phyloP scores from a whole-genome alignment of 108 stramenopile genomes.

The Skeletonema grethae region DNA sequence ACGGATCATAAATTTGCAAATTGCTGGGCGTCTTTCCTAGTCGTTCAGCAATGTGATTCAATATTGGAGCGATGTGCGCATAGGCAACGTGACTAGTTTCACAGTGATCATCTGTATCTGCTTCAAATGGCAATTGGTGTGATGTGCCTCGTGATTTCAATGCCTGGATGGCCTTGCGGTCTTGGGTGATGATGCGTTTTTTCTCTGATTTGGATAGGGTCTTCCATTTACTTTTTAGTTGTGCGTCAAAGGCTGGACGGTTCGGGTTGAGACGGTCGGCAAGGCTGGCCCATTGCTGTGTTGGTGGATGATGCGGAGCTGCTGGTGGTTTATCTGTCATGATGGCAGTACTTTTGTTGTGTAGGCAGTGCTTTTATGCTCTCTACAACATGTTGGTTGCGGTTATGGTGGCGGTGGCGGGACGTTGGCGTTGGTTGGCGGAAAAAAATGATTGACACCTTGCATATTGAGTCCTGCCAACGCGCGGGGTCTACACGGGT shows the following conservation, averaged over 20 bases:
- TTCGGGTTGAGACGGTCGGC: constrained; percentile 32
- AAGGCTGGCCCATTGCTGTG: constrained; percentile 16
- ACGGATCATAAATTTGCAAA: constrained; percentile 84
- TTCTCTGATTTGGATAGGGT: constrained; percentile 21
- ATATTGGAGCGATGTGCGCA: constrained; percentile 56
- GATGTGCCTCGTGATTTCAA: constrained; percentile 14
- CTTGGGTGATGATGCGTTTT: constrained; percentile 18
- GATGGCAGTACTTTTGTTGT: neutral
- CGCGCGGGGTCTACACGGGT: too few species aligned
- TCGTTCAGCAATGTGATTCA: constrained; percentile 37
- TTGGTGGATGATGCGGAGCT: neutral
- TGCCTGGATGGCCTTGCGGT: constrained; percentile 6
- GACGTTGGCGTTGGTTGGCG: too few species aligned
- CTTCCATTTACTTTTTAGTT: constrained; percentile 24
- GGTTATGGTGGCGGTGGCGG: too few species aligned
- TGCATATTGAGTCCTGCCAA: too few species aligned
- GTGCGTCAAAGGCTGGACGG: constrained; percentile 22
- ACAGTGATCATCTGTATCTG: constrained; percentile 70
- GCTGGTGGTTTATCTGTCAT: neutral
- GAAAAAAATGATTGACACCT: too few species aligned
- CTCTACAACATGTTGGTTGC: too few species aligned
- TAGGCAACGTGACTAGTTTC: constrained; percentile 80
- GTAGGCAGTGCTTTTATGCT: too few species aligned
- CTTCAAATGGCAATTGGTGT: constrained; percentile 21
- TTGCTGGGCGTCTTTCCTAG: constrained; percentile 43